phyloP scores from a whole-genome alignment of 345 rosid species.

The Aethionema arabicum region DNA sequence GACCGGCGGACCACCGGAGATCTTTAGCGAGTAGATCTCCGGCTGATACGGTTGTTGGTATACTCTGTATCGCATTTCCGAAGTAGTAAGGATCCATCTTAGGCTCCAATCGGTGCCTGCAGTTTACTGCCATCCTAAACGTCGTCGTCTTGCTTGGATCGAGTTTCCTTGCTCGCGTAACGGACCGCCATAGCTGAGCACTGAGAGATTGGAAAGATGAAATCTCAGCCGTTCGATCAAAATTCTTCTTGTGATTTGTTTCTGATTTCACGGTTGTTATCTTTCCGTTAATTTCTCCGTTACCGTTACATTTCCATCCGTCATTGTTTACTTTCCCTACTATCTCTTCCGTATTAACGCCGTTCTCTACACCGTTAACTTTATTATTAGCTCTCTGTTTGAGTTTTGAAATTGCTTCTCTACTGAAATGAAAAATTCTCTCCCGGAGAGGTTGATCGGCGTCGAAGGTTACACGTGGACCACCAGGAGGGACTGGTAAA shows the following conservation, averaged over 20 bases:
- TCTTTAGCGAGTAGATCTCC: slow-evolving; percentile 62
- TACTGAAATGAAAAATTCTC: slow-evolving; percentile 78
- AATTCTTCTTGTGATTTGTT: slow-evolving; percentile 11
- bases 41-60: slow-evolving; percentile 55
- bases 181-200: slow-evolving; percentile 84
- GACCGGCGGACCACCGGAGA: slow-evolving; percentile 60
- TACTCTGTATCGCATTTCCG: slow-evolving; percentile 97
- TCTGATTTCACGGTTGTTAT: slow-evolving; percentile 22
- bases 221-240: slow-evolving; percentile 53
- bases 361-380: slow-evolving; percentile 29
- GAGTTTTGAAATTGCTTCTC: slow-evolving; percentile 63
- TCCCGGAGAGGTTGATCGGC: slow-evolving; percentile 73
- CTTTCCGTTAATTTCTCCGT: slow-evolving; percentile 47
- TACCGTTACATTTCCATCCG: slow-evolving; percentile 46
- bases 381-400: slow-evolving; percentile 65
- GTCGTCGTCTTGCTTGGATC: slow-evolving; percentile 59
- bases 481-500: slow-evolving; percentile 68
- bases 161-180: slow-evolving; percentile 80
- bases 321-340: slow-evolving; percentile 56
- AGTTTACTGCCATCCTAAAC: slow-evolving; percentile 92
- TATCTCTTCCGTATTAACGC: slow-evolving; percentile 38
- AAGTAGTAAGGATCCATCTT: slow-evolving; percentile 68
- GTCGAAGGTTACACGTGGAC: slow-evolving; percentile 71
- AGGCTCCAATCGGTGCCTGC: slow-evolving; percentile 86
- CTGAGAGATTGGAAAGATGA: slow-evolving; percentile 91